A percentile compares a stretch with the other conserved stretches of the same genome.
These are phyloP conservation scores for Musa schizocarpa DNA, from an alignment of 176 grass and related monocot genomes.

Conservation along the genomic window DNA sequence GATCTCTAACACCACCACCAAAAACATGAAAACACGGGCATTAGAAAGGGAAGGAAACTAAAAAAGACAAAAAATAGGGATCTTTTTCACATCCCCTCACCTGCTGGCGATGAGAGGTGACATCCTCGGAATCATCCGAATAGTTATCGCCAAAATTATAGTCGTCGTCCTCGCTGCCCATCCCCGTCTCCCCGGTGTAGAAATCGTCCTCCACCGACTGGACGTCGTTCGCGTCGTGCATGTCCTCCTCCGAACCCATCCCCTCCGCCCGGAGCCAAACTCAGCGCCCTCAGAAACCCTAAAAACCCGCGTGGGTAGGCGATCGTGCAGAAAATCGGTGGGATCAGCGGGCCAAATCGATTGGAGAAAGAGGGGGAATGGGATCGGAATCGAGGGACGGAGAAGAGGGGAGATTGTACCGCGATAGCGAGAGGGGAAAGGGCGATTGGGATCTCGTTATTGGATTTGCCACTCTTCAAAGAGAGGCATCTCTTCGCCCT, in stretches of 20 bases:
- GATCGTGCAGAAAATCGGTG: not conserved
- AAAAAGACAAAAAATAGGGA: not conserved
- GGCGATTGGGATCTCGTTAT: no score
- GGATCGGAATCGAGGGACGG: no score
- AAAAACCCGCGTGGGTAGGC: conserved; percentile 5
- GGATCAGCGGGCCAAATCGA: no score
- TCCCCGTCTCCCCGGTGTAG: conserved; percentile 77
- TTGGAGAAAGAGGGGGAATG: no score
- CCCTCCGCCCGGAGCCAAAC: conserved; percentile 9
- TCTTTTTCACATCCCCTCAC: conserved; percentile 21
- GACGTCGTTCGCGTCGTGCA: conserved; percentile 73
- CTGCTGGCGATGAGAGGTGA: conserved; percentile 68
- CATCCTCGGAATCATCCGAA: conserved; percentile 64
- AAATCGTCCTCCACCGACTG: conserved; percentile 62
- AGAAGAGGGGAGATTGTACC: no score
- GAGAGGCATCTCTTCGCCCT: no score
- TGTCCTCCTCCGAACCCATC: conserved; percentile 97
- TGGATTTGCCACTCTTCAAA: no score
- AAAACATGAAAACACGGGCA: not conserved
- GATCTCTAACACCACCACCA: not conserved
- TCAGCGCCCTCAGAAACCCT: conserved; percentile 25
- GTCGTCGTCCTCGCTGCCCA: conserved; percentile 78
- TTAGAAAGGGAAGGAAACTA: not conserved
- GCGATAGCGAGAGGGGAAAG: no score
- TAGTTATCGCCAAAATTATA: conserved; percentile 96